phyloP scores from a whole-genome alignment of 2,329 filamentous ascomycete species.

The Xylariaceae sp. region DNA sequence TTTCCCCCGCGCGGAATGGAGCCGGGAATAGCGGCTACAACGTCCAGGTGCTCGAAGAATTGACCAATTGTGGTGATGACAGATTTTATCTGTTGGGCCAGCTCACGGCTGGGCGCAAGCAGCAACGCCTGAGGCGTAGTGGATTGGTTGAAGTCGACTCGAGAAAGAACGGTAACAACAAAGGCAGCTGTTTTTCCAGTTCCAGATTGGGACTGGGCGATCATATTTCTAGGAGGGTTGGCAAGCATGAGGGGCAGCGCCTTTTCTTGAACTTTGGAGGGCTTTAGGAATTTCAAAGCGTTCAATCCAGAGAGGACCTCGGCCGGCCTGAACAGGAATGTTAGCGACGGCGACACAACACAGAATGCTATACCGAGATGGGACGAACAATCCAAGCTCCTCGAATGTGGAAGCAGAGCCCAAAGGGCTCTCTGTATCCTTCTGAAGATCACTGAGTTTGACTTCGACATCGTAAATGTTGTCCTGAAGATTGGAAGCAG shows the following conservation, averaged over 20 bases:
- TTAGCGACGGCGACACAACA: slow-evolving; percentile 3
- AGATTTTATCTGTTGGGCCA: slow-evolving; percentile 88
- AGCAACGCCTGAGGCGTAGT: slow-evolving; percentile 78
- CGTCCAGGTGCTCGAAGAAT: slow-evolving; percentile 70
- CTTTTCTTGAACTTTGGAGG: slow-evolving; percentile 96
- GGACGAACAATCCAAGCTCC: slow-evolving; percentile 74
- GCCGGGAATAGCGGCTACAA: slow-evolving; percentile 81
- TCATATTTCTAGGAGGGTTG: slow-evolving; percentile 87
- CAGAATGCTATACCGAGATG: not conserved
- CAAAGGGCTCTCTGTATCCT: slow-evolving; percentile 79
- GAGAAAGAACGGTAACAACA: slow-evolving; percentile 83
- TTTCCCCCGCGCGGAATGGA: slow-evolving; percentile 62
- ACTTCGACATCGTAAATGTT: slow-evolving; percentile 86
- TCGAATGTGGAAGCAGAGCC: slow-evolving; percentile 82
- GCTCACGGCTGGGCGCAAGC: slow-evolving; percentile 86
- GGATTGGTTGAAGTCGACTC: slow-evolving; percentile 68
- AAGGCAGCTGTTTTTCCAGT: slow-evolving; percentile 98
- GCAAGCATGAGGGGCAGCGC: slow-evolving; percentile 84
- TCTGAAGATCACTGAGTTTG: slow-evolving; percentile 83
- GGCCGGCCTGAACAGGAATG: slow-evolving; percentile 20
- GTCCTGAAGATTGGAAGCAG: slow-evolving; percentile 56
- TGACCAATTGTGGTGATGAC: slow-evolving; percentile 81
- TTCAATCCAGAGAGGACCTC: slow-evolving; percentile 68
- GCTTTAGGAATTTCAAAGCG: slow-evolving; percentile 84
- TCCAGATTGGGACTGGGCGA: slow-evolving; percentile 98